Base-by-base conservation (phyloP, 2,329 filamentous ascomycete genomes). In the Massarina eburnea region DNA sequence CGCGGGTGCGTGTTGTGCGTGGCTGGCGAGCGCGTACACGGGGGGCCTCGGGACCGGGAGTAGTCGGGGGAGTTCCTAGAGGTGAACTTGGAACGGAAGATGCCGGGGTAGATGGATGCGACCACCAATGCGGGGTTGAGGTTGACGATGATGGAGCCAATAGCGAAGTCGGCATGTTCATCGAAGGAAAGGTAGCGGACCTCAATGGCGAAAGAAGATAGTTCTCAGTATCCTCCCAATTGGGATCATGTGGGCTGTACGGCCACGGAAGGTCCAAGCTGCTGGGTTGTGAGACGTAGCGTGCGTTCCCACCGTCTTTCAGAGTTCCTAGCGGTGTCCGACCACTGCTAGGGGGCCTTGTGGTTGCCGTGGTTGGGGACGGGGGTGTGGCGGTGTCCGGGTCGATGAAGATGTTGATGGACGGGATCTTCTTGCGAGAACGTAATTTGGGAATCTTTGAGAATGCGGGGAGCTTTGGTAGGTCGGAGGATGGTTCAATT, bases 181-280 rank as follows among this genome's bases (percentile, higher is more conserved):
- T 4, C 20, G 19, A 18, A 7, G 19, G 34, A 17, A 43, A 20
- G 24, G 48, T 40, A 10, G 49, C 39, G n/a, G 49, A 47, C 9
- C 39, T 22, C 24, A 40, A 45, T 27, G 18, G 26, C 3, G 39
- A 35, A 2, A 51, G 34, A 8, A 46, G 27, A 32, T 57, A 52
- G 37, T 62, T 62, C 34, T 62, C 59, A 9, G 33, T 14, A 17
- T 58, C 39, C 14, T 46, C 46, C 58, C 57, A 59, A 21, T 43
- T 27, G 1, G 50, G 49, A 26, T 62, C 59, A 1, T 29, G 41
- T 4, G 35, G 27, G 1, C 49, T 50, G 33, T 45, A 41, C 0
- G 45, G 26, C 9, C 54, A 61, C 1, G 59, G 58, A 0, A 33
- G 49, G 17, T 43, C 39, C 4, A 46, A 40, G 2, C 38, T n/a